phyloP scores from a whole-genome alignment of 2,329 filamentous ascomycete genomes.

The Ophiosphaerella herpotricha region DNA sequence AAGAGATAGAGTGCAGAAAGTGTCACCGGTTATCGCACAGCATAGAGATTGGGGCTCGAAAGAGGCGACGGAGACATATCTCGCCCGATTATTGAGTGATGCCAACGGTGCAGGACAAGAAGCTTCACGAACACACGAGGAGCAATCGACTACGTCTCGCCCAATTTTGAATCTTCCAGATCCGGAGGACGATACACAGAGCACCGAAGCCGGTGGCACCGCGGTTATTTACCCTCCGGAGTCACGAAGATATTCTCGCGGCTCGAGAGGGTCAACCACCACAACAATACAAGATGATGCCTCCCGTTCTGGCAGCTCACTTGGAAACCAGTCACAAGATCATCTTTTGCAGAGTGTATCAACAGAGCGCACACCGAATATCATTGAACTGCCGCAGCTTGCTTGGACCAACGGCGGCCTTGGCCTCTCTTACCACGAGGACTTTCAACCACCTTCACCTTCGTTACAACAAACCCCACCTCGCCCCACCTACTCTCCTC shows the following conservation, averaged over 20 bases:
- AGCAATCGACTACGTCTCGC: slow-evolving; percentile 10
- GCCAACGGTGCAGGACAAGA: slow-evolving; percentile 36
- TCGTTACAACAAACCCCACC: slow-evolving; percentile 41
- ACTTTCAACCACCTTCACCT: slow-evolving; percentile 29
- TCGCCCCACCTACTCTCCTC: slow-evolving; percentile 54
- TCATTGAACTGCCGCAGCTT: slow-evolving; percentile 44
- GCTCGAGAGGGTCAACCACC: slow-evolving; percentile 35
- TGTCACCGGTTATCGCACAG: slow-evolving; percentile 59
- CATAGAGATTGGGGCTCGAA: slow-evolving; percentile 60
- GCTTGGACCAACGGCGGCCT: slow-evolving; percentile 46
- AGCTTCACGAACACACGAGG: slow-evolving; percentile 8
- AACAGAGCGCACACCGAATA: slow-evolving; percentile 28
- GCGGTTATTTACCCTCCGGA: slow-evolving; percentile 45
- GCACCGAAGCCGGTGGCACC: slow-evolving; percentile 35
- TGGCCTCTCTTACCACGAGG: slow-evolving; percentile 50
- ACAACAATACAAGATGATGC: slow-evolving; percentile 41
- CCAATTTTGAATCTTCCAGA: slow-evolving; percentile 24
- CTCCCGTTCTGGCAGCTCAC: slow-evolving; percentile 40
- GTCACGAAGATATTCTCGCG: slow-evolving; percentile 41
- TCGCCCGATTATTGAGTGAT: slow-evolving; percentile 53
- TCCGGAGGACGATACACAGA: slow-evolving; percentile 29
- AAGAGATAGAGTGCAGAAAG: slow-evolving; percentile 49
- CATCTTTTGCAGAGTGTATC: slow-evolving; percentile 44
- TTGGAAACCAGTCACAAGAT: slow-evolving; percentile 34
- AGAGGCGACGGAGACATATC: slow-evolving; percentile 60